Conservation (phyloP, 164 flowering plant genomes). For the Dillenia suffruticosa region DNA sequence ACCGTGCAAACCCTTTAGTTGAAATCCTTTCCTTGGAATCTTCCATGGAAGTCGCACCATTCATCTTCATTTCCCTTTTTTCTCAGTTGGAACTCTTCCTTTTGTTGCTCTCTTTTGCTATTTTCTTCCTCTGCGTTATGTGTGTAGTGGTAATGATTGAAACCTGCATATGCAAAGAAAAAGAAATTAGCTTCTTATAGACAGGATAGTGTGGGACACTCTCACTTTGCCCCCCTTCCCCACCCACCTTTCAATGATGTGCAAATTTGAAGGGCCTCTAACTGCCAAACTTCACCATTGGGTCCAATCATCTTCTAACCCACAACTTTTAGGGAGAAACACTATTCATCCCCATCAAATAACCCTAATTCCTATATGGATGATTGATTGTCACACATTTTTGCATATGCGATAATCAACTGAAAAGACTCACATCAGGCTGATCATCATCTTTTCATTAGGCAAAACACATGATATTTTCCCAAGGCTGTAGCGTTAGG, state of each 20-base stretch:
- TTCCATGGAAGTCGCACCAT: constrained; percentile 13
- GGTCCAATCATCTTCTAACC: constrained; percentile 20
- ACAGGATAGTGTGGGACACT: constrained; percentile 13
- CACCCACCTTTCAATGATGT: too few species aligned
- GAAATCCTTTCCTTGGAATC: constrained; percentile 25
- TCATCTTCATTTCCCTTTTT: constrained; percentile 20
- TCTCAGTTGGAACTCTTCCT: not conserved
- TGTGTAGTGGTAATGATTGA: not conserved
- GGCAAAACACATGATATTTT: too few species aligned
- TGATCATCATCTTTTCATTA: too few species aligned
- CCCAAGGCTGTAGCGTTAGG: too few species aligned
- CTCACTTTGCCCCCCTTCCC: constrained; percentile 1
- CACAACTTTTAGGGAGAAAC: not conserved
- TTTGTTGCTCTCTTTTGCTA: not conserved
- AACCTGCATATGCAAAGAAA: not conserved
- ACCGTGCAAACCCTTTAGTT: constrained; percentile 26
- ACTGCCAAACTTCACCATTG: constrained; percentile 9
- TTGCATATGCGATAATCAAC: too few species aligned
- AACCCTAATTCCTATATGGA: too few species aligned
- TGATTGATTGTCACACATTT: too few species aligned
- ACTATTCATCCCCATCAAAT: too few species aligned
- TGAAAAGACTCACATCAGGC: too few species aligned
- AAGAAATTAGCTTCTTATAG: constrained; percentile 9
- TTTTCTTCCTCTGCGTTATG: not conserved
- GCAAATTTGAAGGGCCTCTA: too few species aligned